Conservation (phyloP, 2,329 filamentous ascomycete genomes). For the Neonectria coccinea region DNA sequence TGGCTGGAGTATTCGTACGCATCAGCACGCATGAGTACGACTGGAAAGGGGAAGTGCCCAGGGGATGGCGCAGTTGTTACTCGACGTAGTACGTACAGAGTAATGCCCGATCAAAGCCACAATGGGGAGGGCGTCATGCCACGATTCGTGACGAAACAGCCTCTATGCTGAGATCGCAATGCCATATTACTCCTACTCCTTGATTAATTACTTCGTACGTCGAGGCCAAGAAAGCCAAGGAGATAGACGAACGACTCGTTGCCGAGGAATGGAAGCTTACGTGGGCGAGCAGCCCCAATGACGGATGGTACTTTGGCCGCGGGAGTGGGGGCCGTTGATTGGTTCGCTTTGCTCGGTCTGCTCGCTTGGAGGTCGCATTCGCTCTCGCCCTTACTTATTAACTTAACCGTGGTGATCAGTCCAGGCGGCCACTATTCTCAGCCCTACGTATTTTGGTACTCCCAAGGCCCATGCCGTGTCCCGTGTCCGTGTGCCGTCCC, state of each 20-base stretch:
- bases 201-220: too few species aligned
- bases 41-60: conserved; percentile 7
- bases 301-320: background rate
- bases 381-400: background rate
- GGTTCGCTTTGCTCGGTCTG: conserved; percentile 23
- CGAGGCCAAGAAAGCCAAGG: background rate
- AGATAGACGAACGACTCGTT: background rate
- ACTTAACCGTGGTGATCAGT: background rate
- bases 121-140: conserved; percentile 3
- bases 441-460: conserved; percentile 23
- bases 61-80: conserved; percentile 4
- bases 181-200: too few species aligned
- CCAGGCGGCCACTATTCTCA: conserved; percentile 16
- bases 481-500: background rate
- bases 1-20: background rate
- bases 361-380: conserved; percentile 16
- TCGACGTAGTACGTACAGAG: too few species aligned
- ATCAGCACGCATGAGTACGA: conserved; percentile 1
- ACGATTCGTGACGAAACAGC: conserved; percentile 16
- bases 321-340: conserved; percentile 8
- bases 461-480: conserved; percentile 1
- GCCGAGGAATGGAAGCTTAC: conserved; percentile 7
- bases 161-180: background rate
- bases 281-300: conserved; percentile 9
- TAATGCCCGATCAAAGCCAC: conserved; percentile 16